phyloP scores from a whole-genome alignment of 2,329 filamentous ascomycete species.

The Calonectria multiphialidica region DNA sequence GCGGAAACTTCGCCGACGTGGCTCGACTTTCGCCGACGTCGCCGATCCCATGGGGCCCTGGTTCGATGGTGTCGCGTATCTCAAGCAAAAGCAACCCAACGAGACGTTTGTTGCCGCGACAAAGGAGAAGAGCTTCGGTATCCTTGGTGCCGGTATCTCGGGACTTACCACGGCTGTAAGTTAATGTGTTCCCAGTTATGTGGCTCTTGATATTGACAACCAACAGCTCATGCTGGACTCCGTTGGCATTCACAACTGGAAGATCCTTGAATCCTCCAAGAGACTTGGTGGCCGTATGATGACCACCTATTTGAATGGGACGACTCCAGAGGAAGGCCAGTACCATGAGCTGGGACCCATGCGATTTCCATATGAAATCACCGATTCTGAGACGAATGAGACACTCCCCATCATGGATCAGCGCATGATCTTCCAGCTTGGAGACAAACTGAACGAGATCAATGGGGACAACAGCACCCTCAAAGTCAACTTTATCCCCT shows the following conservation, averaged over 20 bases:
- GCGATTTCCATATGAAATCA: slow-evolving; percentile 69
- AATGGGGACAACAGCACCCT: slow-evolving; percentile 63
- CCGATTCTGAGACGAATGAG: slow-evolving; percentile 61
- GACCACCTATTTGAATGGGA: slow-evolving; percentile 56
- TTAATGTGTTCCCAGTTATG: neutral
- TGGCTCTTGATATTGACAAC: slow-evolving; percentile 21
- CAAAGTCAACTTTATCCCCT: slow-evolving; percentile 72
- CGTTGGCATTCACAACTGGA: slow-evolving; percentile 57
- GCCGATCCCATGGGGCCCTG: slow-evolving; percentile 49
- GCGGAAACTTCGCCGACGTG: slow-evolving; percentile 53
- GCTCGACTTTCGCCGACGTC: slow-evolving; percentile 73
- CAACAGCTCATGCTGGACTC: slow-evolving; percentile 50
- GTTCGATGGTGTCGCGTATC: slow-evolving; percentile 42
- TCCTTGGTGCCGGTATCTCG: slow-evolving; percentile 55
- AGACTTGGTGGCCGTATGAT: slow-evolving; percentile 57
- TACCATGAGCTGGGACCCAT: slow-evolving; percentile 78
- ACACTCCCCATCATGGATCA: slow-evolving; percentile 73
- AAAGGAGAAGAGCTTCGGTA: slow-evolving; percentile 43
- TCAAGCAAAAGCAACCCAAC: slow-evolving; percentile 38
- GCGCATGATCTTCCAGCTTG: slow-evolving; percentile 74
- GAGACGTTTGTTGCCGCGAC: slow-evolving; percentile 36
- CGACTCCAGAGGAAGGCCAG: slow-evolving; percentile 45
- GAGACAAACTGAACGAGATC: slow-evolving; percentile 69
- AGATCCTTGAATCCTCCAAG: slow-evolving; percentile 56
- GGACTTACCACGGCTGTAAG: slow-evolving; percentile 37